These are phyloP conservation scores for Gossypium trilobum DNA, from an alignment of 441 rosid species.

Conservation along the genomic window DNA sequence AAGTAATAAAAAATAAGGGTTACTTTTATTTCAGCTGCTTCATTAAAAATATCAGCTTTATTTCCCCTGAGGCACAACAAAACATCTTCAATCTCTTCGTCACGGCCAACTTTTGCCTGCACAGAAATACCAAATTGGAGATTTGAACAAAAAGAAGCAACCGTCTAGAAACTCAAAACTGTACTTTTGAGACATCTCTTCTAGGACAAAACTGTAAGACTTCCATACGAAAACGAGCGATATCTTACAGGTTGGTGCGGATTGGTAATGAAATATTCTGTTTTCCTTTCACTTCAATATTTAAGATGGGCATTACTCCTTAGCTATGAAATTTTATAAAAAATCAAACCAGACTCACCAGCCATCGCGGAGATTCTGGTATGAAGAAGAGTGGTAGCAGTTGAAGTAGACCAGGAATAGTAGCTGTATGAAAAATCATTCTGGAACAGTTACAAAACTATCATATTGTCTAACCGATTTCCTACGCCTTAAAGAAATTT, in stretches of 20 bases:
- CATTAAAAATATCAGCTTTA: constrained; percentile 44
- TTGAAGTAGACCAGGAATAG: constrained; percentile 49
- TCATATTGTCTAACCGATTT: constrained; percentile 13
- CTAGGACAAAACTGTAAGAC: neutral
- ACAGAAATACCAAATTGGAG: neutral
- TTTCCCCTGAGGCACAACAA: constrained; percentile 51
- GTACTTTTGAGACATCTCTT: neutral
- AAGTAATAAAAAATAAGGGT: neutral
- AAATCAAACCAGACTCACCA: constrained; percentile 35
- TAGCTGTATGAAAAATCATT: constrained; percentile 28
- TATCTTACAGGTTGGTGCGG: neutral
- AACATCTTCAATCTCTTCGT: constrained; percentile 45
- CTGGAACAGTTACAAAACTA: constrained; percentile 2
- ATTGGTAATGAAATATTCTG: neutral
- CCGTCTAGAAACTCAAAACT: too few species aligned
- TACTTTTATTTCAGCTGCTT: constrained; percentile 65
- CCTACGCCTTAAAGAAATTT: neutral
- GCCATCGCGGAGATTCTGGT: constrained; percentile 91
- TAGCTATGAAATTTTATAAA: neutral
- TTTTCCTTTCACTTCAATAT: neutral
- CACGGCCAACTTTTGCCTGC: constrained; percentile 56
- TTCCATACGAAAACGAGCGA: neutral
- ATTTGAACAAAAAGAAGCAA: neutral
- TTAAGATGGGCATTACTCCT: neutral
- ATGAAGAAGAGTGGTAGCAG: constrained; percentile 53